These are phyloP conservation scores for Exophiala sp. DNA, from an alignment of 2,329 filamentous ascomycete genomes.

Conservation along the genomic window DNA sequence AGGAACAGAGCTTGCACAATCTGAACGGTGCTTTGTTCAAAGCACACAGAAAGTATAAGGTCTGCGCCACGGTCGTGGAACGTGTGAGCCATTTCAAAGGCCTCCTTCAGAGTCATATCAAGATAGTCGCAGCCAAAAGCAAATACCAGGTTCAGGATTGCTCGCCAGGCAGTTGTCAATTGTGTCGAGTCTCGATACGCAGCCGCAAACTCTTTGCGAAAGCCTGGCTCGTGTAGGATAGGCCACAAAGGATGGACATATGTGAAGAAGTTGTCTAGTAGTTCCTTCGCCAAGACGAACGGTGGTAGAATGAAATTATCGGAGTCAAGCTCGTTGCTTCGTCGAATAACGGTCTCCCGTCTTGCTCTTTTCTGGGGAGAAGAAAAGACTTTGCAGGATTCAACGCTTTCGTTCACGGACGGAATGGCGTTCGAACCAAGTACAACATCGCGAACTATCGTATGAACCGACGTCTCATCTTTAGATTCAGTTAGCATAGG, in stretches of 20 bases:
- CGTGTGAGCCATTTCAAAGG: background rate
- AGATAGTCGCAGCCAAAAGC: background rate
- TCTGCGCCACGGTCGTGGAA: background rate
- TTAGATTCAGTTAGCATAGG: background rate
- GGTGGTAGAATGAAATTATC: background rate
- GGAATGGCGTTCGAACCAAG: background rate
- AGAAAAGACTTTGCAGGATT: background rate
- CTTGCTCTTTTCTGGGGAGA: background rate
- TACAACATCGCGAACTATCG: background rate
- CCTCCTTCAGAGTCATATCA: background rate
- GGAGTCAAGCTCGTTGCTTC: background rate
- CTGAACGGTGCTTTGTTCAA: background rate
- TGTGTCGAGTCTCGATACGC: background rate
- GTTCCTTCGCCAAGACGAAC: background rate
- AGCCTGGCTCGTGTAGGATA: background rate
- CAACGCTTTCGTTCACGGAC: background rate
- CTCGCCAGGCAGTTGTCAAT: background rate
- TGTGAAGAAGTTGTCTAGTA: background rate
- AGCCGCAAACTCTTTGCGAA: background rate
- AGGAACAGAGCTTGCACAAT: background rate
- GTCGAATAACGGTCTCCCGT: background rate
- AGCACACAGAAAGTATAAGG: background rate
- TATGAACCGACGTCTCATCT: background rate
- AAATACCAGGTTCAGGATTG: background rate
- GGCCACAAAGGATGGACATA: background rate